Evolutionary conservation across 2,329 filamentous ascomycete species (phyloP).

Genomic region (Pseudogymnoascus sp.): DNA sequence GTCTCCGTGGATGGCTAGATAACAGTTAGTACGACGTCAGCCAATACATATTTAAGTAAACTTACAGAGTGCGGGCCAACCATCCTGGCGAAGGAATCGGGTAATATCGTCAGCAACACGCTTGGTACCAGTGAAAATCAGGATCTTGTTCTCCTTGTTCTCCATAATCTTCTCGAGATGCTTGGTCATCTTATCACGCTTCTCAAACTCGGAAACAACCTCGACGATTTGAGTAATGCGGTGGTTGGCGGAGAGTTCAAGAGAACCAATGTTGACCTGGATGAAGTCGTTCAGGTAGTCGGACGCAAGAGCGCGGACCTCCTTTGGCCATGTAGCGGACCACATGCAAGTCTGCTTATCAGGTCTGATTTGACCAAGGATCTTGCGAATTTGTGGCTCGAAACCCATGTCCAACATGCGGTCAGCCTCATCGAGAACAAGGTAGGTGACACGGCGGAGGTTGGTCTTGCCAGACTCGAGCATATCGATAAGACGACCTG

Average conservation of each 20-base stretch:
- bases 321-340: slow-evolving; percentile 99
- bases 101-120: slow-evolving; percentile 97
- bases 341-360: slow-evolving; percentile 99
- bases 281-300: slow-evolving; percentile 95
- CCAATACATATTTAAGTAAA: slow-evolving; percentile 37
- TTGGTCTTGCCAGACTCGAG: slow-evolving; percentile 97
- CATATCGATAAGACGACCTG: slow-evolving; percentile 97
- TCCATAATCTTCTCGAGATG: slow-evolving; percentile 98
- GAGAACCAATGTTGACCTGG: slow-evolving; percentile 95
- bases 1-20: slow-evolving; percentile 87
- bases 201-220: slow-evolving; percentile 92
- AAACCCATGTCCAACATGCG: slow-evolving; percentile 99
- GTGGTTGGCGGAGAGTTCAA: slow-evolving; percentile 94
- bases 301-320: slow-evolving; percentile 82
- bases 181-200: slow-evolving; percentile 95
- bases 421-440: slow-evolving; percentile 97
- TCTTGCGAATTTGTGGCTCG: slow-evolving; percentile 98
- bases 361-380: slow-evolving; percentile 92
- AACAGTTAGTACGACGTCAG: slow-evolving; percentile 38
- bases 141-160: slow-evolving; percentile 85
- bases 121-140: slow-evolving; percentile 91
- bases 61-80: slow-evolving; percentile 94
- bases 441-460: slow-evolving; percentile 92
- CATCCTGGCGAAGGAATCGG: slow-evolving; percentile 91
- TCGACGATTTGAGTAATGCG: slow-evolving; percentile 97